Evolutionary conservation across 441 rosid species (phyloP).

Genomic region (Adansonia grandidieri): DNA sequence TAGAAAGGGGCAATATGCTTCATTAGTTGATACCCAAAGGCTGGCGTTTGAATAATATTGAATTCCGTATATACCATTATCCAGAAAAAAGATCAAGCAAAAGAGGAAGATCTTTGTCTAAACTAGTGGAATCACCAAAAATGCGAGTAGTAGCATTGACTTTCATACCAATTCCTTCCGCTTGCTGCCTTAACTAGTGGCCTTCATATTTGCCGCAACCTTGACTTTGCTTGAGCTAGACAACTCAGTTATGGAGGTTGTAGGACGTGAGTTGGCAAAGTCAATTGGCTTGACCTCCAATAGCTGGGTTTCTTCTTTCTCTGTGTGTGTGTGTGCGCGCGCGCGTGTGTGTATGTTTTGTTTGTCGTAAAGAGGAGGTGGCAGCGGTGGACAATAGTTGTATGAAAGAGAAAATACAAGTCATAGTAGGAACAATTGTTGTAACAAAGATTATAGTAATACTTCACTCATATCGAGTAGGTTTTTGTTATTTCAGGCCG

Average conservation of each 20-base stretch:
- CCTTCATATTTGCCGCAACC: background rate
- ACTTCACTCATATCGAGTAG: background rate
- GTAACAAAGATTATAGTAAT: background rate
- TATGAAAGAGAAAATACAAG: background rate
- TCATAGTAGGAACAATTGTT: background rate
- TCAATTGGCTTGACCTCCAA: background rate
- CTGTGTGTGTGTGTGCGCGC: no score
- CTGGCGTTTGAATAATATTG: conserved; percentile 74
- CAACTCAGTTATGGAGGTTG: background rate
- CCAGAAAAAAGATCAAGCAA: background rate
- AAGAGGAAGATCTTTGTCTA: conserved; percentile 13
- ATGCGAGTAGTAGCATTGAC: background rate
- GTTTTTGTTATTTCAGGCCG: background rate
- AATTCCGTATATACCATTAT: background rate
- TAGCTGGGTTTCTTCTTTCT: background rate
- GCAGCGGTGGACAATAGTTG: background rate
- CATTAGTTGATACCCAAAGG: conserved; percentile 83
- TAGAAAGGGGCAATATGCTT: conserved; percentile 77
- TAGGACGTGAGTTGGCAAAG: background rate
- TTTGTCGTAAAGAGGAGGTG: background rate
- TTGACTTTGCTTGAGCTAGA: background rate
- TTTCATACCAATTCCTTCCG: background rate
- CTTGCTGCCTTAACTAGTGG: background rate
- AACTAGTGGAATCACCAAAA: conserved; percentile 9
- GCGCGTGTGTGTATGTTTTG: no score